Evolutionary conservation across 306 rosid genomes (phyloP), one percentile per base, ranked within the genome.

Genomic region (Biancaea sappan): DNA sequence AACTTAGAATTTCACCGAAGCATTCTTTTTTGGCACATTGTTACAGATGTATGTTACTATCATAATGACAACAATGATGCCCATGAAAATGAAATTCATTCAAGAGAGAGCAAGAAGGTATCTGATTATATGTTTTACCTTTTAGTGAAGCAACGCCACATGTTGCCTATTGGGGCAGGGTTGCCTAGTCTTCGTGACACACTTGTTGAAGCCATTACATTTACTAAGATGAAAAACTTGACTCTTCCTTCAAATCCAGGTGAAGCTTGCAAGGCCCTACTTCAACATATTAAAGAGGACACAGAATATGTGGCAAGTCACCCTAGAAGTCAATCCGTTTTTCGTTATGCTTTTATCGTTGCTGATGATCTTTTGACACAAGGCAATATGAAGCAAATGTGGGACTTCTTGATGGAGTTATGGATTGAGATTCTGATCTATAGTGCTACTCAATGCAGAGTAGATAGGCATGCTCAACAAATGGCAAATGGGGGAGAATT

Each of bases 51-150:
- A 1, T 57, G 75, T 47, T 72, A 56, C 28, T n/a, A 28, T 8
- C 1, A 0, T 56, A 37, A 21, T 40, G 29, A 25, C 0, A n/a
- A 15, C 0, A 28, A 14, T 1, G 25, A 53, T 2, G 22, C 4
- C 18, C 5, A 5, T 5, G 43, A 9, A 3, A 0, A 6, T 65
- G 21, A 4, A 37, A 5, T 0, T 5, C 0, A 19, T 1, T 4
- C 8, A 1, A 1, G 12, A 4, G 3, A 11, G 38, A 72, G 68
- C 31, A 40, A 57, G 21, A 2, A 8, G 15, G 3, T 58, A 2
- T 57, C 68, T 0, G 41, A 72, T 57, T 72, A 72, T 11, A 38
- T 71, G 76, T 25, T 41, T 11, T 57, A 71, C 18, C 76, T 71
- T 11, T 31, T 71, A 10, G 56, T 56, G 0, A 28, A 24, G 54